Conservation (phyloP, 1,139 yeast species). For the Saccharomyces hybrid region DNA sequence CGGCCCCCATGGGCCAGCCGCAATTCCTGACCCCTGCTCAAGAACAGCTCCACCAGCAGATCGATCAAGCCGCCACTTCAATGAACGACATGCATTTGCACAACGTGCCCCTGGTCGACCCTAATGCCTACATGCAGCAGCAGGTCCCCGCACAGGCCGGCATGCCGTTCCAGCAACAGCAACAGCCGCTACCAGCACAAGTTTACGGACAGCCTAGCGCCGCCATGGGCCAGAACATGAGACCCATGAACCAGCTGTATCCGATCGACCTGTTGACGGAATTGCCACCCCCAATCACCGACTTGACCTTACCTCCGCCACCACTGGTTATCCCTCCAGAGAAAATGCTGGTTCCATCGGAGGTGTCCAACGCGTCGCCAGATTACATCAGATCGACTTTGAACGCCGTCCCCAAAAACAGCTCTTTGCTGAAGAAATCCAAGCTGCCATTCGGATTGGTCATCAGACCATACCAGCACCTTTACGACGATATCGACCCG, state of each 20-base stretch:
- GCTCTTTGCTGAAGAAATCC: constrained; percentile 69
- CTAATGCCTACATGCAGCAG: constrained; percentile 11
- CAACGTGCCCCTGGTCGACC: constrained; percentile 26
- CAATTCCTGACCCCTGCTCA: constrained; percentile 24
- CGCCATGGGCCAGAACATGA: constrained; percentile 3
- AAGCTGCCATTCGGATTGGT: constrained; percentile 88
- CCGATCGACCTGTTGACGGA: constrained; percentile 79
- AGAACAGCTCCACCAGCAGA: constrained; percentile 27
- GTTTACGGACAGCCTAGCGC: constrained; percentile 3
- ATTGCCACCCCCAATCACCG: constrained; percentile 79
- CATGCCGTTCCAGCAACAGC: constrained; percentile 8
- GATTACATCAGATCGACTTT: constrained; percentile 81
- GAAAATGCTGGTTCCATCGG: constrained; percentile 47
- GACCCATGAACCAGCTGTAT: constrained; percentile 77
- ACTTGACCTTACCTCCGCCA: constrained; percentile 84
- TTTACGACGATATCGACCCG: constrained; percentile 62
- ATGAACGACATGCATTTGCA: constrained; percentile 27
- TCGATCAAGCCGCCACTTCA: constrained; percentile 24
- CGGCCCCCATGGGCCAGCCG: constrained; percentile 9
- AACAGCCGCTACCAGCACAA: neutral
- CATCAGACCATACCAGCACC: constrained; percentile 77
- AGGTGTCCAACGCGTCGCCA: constrained; percentile 59
- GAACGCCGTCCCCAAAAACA: constrained; percentile 74
- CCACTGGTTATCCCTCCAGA: constrained; percentile 66
- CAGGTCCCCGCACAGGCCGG: constrained; percentile 8